Evolutionary conservation across 2,329 filamentous ascomycete species (phyloP).

Genomic region (Trichoderma koningii): DNA sequence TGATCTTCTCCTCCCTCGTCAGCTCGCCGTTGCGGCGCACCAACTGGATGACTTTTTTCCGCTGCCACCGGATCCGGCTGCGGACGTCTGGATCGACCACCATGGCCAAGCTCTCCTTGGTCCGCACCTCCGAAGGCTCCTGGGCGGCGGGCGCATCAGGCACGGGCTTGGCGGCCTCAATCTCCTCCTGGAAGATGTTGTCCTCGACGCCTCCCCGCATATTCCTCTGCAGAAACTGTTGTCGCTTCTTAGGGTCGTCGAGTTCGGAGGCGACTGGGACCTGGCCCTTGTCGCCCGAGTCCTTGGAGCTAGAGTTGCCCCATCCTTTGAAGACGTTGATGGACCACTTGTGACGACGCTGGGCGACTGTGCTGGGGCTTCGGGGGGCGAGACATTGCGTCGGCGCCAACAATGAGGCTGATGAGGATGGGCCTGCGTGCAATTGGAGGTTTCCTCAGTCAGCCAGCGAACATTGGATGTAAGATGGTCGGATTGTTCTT

Average conservation of each 20-base stretch:
- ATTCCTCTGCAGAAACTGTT: slow-evolving; percentile 45
- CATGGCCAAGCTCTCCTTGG: slow-evolving; percentile 57
- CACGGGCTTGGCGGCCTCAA: slow-evolving; percentile 42
- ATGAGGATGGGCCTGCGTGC: slow-evolving; percentile 10
- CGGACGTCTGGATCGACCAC: slow-evolving; percentile 75
- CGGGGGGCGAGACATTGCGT: background rate
- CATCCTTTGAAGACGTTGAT: slow-evolving; percentile 45
- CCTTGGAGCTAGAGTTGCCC: slow-evolving; percentile 37
- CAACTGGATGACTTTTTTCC: slow-evolving; percentile 79
- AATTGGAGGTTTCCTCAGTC: background rate
- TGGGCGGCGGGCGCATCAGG: slow-evolving; percentile 33
- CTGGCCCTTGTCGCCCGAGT: slow-evolving; percentile 34
- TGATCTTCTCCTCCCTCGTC: slow-evolving; percentile 65
- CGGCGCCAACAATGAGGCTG: slow-evolving; percentile 8
- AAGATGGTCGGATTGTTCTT: background rate
- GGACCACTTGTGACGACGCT: slow-evolving; percentile 49
- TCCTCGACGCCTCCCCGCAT: slow-evolving; percentile 51
- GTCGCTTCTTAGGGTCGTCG: slow-evolving; percentile 47
- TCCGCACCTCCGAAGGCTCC: slow-evolving; percentile 43
- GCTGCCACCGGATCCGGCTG: slow-evolving; percentile 72
- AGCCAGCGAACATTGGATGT: slow-evolving; percentile 12
- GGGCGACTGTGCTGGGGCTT: slow-evolving; percentile 30
- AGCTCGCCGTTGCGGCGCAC: slow-evolving; percentile 60
- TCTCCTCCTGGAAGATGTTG: slow-evolving; percentile 65
- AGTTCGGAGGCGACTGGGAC: slow-evolving; percentile 40